Percentiles rank a stretch among this genome's conserved stretches.
Conservation (phyloP, 2,329 filamentous ascomycete genomes). For the Trichoderma cornu-damae region DNA sequence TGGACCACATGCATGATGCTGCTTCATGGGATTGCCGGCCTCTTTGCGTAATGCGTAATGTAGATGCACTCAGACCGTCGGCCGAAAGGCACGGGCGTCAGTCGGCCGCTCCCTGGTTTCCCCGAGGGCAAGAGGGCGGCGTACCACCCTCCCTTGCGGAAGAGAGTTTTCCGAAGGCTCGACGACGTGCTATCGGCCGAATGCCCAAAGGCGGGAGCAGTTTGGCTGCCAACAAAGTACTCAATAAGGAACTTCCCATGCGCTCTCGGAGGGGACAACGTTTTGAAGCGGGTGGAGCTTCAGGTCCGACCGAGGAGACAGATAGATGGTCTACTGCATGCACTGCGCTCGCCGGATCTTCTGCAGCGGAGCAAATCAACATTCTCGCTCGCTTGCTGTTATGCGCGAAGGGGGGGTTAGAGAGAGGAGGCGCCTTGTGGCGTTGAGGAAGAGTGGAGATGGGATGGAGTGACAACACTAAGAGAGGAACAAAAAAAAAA, state of each 20-base stretch:
- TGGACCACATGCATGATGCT: not conserved
- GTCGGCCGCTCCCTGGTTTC: constrained; percentile 15
- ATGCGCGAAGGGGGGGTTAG: no score
- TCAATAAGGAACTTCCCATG: not conserved
- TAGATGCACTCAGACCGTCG: not conserved
- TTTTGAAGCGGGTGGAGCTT: no score
- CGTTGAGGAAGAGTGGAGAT: no score
- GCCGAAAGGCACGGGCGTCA: not conserved
- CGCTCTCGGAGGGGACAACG: no score
- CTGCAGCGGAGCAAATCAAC: no score
- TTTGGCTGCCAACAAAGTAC: not conserved
- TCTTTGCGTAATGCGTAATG: not conserved
- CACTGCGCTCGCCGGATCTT: no score
- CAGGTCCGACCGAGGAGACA: no score
- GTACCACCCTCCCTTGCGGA: constrained; percentile 13
- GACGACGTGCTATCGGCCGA: constrained; percentile 1
- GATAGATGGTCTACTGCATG: no score
- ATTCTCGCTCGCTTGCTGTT: no score
- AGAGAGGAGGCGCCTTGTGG: no score
- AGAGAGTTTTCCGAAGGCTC: not conserved
- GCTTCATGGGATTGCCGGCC: not conserved
- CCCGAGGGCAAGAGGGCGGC: constrained; percentile 1
- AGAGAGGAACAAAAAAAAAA: not conserved
- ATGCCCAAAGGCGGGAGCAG: constrained; percentile 5
- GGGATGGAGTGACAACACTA: no score